Percentiles rank a stretch among this genome's conserved stretches.
phyloP scores from a whole-genome alignment of 139 green algal genomes.

The Picochlorum sp. region DNA sequence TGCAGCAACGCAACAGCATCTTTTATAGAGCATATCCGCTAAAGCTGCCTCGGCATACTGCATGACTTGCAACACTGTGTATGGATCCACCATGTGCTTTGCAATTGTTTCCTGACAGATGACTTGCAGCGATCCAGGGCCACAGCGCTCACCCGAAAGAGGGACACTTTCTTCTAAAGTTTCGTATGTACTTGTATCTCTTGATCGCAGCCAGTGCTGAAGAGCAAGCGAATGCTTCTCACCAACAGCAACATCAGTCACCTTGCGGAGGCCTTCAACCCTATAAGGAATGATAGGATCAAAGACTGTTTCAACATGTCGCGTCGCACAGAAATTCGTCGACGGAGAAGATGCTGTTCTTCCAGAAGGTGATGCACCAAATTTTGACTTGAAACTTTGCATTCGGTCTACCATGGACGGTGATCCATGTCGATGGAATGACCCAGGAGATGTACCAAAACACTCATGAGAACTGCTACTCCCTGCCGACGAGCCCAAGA shows the following conservation, averaged over 20 bases:
- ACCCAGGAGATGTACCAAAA: neutral
- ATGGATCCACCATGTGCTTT: conserved; percentile 60
- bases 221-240: conserved; percentile 87
- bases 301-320: conserved; percentile 1
- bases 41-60: conserved; percentile 69
- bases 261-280: conserved; percentile 55
- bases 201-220: conserved; percentile 42
- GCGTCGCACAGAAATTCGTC: neutral
- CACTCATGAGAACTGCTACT: neutral
- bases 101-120: conserved; percentile 64
- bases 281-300: conserved; percentile 13
- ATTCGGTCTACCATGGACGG: neutral
- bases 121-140: conserved; percentile 44
- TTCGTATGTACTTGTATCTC: neutral
- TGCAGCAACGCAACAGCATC: conserved; percentile 55
- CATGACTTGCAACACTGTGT: conserved; percentile 59
- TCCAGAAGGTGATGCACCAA: neutral
- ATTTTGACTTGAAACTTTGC: neutral
- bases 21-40: conserved; percentile 49
- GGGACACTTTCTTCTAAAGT: neutral
- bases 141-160: neutral
- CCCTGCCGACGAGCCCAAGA: neutral
- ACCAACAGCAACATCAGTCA: conserved; percentile 56
- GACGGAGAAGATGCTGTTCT: neutral
- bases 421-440: neutral